These are phyloP conservation scores for Orbilia quercus DNA, from an alignment of 2,329 filamentous ascomycete genomes.

Conservation along the genomic window DNA sequence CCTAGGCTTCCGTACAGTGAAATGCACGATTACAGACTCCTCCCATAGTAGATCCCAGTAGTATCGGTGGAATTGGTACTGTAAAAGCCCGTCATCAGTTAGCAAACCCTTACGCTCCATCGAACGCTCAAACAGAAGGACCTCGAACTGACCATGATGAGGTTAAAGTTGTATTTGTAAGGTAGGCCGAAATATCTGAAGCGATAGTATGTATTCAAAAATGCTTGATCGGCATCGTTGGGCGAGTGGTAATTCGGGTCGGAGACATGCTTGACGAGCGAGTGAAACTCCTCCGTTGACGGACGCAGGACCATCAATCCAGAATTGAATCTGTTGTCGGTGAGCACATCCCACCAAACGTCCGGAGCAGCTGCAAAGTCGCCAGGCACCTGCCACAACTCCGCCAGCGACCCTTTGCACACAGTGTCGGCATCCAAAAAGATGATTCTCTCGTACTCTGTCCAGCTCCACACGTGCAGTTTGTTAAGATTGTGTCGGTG, in stretches of 20 bases:
- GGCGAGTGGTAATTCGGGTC: conserved; percentile 60
- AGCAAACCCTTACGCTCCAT: not conserved
- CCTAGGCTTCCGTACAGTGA: conserved; percentile 59
- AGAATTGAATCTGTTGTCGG: conserved; percentile 60
- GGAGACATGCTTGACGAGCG: conserved; percentile 60
- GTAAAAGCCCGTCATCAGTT: conserved; percentile 6
- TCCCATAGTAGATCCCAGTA: conserved; percentile 60
- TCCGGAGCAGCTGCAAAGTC: conserved; percentile 61
- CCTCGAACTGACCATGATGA: conserved; percentile 59
- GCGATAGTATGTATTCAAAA: conserved; percentile 60
- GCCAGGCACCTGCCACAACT: conserved; percentile 60
- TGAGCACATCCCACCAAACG: conserved; percentile 60
- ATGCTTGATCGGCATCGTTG: conserved; percentile 60
- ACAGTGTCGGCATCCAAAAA: conserved; percentile 61
- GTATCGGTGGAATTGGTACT: conserved; percentile 60
- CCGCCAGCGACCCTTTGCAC: conserved; percentile 59
- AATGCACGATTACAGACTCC: conserved; percentile 60
- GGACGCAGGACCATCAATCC: conserved; percentile 60
- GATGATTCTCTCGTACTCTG: conserved; percentile 61
- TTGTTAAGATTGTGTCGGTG: conserved; percentile 61
- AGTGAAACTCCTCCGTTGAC: conserved; percentile 58
- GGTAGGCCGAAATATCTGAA: conserved; percentile 60
- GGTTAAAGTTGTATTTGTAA: conserved; percentile 61
- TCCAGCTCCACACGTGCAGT: conserved; percentile 60
- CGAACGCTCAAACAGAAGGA: not conserved